Evolutionary conservation across 371 early-diverging fungal genomes (phyloP), one percentile per base, ranked within the genome.

Genomic region (Apophysomyces elegans): DNA sequence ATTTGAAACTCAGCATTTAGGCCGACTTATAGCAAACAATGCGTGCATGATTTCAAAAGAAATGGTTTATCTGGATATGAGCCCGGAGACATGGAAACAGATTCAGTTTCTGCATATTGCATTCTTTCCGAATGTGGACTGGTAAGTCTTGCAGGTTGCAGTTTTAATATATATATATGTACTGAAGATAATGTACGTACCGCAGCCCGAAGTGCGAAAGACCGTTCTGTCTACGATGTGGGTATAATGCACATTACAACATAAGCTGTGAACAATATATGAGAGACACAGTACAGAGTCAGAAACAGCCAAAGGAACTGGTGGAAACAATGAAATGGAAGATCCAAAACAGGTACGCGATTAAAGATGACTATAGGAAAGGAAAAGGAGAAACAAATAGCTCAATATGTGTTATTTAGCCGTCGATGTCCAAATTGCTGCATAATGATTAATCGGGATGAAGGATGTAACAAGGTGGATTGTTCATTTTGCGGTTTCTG

Each of bases 401-500:
- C 14, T 18, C 21, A 5, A 37, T 62, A 18, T 14, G 8, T 16
- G 16, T 7, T 56, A 5, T 5, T 26, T 56, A 85, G 88, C 45
- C 88, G 83, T 39, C 75, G 78, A 39, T 92, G 92, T 67, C 92
- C 92, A 5, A 84, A 84, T 41, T 92, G 92, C 69, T 88, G 83
- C 18, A 87, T 91, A 37, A 76, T 92, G 74, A 92, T 92, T 43
- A 87, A 90, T 45, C 71, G 92, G 14, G 92, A 92, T 47, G 92
- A 92, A 69, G 92, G 92, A 6, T 92, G 92, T 63, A 91, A 91
- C 68, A 90, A 91, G 70, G 89, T 92, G 0, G 91, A 92, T 59
- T 92, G 92, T 56, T 81, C 88, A 58, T 83, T 84, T 37, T 92
- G 92, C 70, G 92, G 91, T 1, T 78, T 83, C 72, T 71, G 83